Conservation (phyloP, 192 early-diverging fungal genomes). For the Chytriomyces sp. region DNA sequence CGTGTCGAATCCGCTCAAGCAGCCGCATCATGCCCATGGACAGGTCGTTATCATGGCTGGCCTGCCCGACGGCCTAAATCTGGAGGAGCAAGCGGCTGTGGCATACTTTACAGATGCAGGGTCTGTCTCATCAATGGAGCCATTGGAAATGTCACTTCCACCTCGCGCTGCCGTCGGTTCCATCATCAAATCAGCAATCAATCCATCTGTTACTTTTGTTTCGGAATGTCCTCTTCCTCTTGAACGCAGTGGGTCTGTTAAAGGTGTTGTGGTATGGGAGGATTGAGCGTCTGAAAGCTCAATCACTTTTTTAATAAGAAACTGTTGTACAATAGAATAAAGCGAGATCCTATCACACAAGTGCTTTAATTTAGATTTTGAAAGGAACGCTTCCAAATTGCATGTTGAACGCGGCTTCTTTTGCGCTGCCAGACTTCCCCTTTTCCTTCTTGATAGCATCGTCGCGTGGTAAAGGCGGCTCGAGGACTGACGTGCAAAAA, state of each 20-base stretch:
- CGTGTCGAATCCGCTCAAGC: background rate
- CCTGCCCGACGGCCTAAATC: background rate
- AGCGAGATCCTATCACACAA: background rate
- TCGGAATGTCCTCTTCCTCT: background rate
- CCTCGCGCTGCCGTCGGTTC: background rate
- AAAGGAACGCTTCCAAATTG: background rate
- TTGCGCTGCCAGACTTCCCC: background rate
- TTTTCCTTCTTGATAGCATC: background rate
- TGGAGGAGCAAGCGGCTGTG: background rate
- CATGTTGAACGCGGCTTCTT: background rate
- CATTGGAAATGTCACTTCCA: background rate
- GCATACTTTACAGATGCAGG: background rate
- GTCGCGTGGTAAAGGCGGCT: background rate
- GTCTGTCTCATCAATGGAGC: background rate
- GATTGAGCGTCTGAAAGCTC: background rate
- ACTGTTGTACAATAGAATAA: background rate
- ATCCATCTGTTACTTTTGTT: background rate
- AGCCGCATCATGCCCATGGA: background rate
- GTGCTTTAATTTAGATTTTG: background rate
- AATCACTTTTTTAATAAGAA: background rate
- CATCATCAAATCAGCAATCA: background rate
- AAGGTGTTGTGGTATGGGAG: background rate
- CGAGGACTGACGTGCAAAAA: background rate
- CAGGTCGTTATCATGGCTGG: background rate
- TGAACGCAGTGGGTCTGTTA: background rate